phyloP scores from a whole-genome alignment of 495 filamentous ascomycete genomes.

The Lasiosphaeris hirsuta region DNA sequence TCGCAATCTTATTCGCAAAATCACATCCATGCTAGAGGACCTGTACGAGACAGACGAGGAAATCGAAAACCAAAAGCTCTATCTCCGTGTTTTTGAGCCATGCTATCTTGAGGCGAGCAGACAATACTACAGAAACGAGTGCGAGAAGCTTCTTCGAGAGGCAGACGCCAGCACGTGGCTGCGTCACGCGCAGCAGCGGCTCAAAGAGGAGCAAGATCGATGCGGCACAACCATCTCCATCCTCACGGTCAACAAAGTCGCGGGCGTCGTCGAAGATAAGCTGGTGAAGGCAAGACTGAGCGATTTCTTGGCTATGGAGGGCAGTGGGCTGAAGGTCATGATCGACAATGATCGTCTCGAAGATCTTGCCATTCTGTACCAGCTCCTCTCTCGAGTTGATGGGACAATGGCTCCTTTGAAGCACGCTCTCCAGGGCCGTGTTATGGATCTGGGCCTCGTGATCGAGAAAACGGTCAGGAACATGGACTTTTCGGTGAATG shows the following conservation, averaged over 20 bases:
- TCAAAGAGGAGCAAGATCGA: constrained; percentile 76
- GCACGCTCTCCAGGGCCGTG: constrained; percentile 63
- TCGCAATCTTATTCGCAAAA: constrained; percentile 73
- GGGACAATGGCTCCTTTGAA: constrained; percentile 67
- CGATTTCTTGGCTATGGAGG: constrained; percentile 80
- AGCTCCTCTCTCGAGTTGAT: constrained; percentile 76
- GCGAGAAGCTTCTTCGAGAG: constrained; percentile 66
- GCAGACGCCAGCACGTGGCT: constrained; percentile 82
- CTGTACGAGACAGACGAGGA: constrained; percentile 80
- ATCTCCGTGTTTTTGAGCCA: constrained; percentile 77
- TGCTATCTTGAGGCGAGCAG: constrained; percentile 68
- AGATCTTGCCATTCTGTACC: constrained; percentile 73
- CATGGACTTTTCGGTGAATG: constrained; percentile 42
- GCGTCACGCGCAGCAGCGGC: constrained; percentile 65
- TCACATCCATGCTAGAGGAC: constrained; percentile 85
- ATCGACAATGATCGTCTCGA: constrained; percentile 81
- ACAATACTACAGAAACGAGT: constrained; percentile 74
- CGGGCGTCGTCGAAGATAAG: constrained; percentile 72
- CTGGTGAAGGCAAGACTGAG: constrained; percentile 70
- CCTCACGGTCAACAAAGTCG: constrained; percentile 69
- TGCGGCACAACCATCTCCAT: constrained; percentile 73
- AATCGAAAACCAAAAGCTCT: constrained; percentile 72
- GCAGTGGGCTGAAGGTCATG: constrained; percentile 82
- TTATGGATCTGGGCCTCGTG: constrained; percentile 74
- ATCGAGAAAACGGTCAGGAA: constrained; percentile 67